These are phyloP conservation scores for Fusarium metavorans DNA, from an alignment of 2,329 filamentous ascomycete genomes.

Conservation along the genomic window DNA sequence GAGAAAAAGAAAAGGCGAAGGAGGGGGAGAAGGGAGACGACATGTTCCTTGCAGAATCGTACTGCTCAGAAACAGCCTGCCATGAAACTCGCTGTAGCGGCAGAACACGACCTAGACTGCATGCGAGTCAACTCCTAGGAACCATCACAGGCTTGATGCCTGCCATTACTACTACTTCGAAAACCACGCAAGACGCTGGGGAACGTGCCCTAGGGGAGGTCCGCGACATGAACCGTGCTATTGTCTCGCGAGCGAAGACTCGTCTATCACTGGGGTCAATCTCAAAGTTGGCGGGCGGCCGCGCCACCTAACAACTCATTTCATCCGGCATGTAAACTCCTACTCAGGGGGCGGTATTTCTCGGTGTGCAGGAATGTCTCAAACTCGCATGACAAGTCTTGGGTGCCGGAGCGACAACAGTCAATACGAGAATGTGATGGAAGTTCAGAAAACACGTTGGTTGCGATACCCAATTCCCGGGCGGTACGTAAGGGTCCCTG, in stretches of 20 bases:
- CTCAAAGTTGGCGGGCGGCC: slow-evolving; percentile 60
- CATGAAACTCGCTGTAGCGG: background rate
- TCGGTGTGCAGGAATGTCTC: slow-evolving; percentile 5
- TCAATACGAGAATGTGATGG: background rate
- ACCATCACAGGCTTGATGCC: slow-evolving; percentile 49
- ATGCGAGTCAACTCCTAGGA: slow-evolving; percentile 80
- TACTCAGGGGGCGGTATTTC: background rate
- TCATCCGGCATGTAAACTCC: background rate
- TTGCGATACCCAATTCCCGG: background rate
- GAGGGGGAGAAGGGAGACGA: background rate
- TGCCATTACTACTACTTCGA: slow-evolving; percentile 63
- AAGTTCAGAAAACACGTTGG: background rate
- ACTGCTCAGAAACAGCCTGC: slow-evolving; percentile 72
- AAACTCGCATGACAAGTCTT: background rate
- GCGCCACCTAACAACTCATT: slow-evolving; percentile 1
- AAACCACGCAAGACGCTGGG: slow-evolving; percentile 69
- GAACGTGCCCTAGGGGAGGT: slow-evolving; percentile 60
- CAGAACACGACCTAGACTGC: slow-evolving; percentile 71
- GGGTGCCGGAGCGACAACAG: background rate
- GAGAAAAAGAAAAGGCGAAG: background rate
- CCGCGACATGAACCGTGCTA: slow-evolving; percentile 76
- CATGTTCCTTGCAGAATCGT: background rate
- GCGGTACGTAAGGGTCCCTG: background rate
- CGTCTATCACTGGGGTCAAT: slow-evolving; percentile 79
- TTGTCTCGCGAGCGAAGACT: slow-evolving; percentile 77